These are phyloP conservation scores for Dothidotthia symphoricarpi DNA, from an alignment of 2,329 filamentous ascomycete genomes.

Conservation along the genomic window DNA sequence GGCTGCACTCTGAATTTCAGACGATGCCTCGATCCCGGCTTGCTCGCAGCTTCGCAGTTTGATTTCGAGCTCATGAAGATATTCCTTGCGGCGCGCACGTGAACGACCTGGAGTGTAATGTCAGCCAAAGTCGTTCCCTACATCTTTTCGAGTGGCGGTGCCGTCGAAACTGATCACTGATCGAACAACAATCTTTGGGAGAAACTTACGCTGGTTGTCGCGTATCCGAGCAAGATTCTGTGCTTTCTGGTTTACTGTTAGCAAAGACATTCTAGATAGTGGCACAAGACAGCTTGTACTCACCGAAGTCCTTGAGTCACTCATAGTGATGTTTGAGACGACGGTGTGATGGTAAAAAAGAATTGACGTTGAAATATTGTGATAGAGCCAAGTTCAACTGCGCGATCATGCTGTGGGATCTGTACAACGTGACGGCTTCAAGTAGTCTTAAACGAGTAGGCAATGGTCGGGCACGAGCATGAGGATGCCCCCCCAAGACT, in stretches of 20 bases:
- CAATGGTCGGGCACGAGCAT: slow-evolving; percentile 10
- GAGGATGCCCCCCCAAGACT: slow-evolving; percentile 19
- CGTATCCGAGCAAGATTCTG: slow-evolving; percentile 61
- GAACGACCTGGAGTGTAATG: slow-evolving; percentile 53
- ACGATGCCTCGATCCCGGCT: slow-evolving; percentile 64
- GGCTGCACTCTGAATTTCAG: slow-evolving; percentile 70
- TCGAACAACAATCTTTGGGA: neutral
- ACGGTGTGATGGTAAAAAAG: slow-evolving; percentile 8
- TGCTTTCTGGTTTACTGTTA: slow-evolving; percentile 28
- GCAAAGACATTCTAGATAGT: neutral
- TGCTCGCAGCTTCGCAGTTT: slow-evolving; percentile 63
- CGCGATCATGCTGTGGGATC: slow-evolving; percentile 22
- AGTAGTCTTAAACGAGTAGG: slow-evolving; percentile 26
- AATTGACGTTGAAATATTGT: slow-evolving; percentile 9
- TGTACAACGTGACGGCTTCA: slow-evolving; percentile 19
- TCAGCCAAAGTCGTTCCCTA: slow-evolving; percentile 5
- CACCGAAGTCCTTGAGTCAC: slow-evolving; percentile 28
- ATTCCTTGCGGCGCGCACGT: slow-evolving; percentile 71
- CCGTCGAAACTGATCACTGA: no score
- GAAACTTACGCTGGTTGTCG: slow-evolving; percentile 62
- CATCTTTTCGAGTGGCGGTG: no score
- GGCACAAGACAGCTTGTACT: slow-evolving; percentile 1
- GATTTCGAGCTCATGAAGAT: slow-evolving; percentile 67
- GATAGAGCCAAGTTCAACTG: slow-evolving; percentile 15
- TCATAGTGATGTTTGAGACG: slow-evolving; percentile 24